These are phyloP conservation scores for Trichoderma sp. DNA, from an alignment of 2,329 filamentous ascomycete genomes.

Conservation along the genomic window DNA sequence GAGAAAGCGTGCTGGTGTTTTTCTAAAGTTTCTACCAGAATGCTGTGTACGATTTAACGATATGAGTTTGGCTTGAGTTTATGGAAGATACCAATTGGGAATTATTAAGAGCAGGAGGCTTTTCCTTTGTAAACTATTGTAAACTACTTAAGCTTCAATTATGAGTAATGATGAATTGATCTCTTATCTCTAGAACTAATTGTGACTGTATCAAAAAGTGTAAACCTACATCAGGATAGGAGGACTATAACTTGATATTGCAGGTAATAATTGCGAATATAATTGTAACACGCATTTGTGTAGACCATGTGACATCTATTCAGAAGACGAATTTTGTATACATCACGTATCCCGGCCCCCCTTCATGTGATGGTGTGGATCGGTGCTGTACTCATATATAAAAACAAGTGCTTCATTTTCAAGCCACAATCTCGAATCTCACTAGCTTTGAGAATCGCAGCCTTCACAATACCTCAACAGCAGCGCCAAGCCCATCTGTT, in stretches of 20 bases:
- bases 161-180: slow-evolving; percentile 4
- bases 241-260: not conserved
- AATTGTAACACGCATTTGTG: not conserved
- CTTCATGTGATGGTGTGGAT: too few relatives aligned
- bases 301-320: too few relatives aligned
- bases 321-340: too few relatives aligned
- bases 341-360: too few relatives aligned
- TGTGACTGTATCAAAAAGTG: not conserved
- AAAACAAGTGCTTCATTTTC: not conserved
- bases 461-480: not conserved
- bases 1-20: not conserved
- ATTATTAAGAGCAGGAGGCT: not conserved
- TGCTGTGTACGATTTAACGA: not conserved
- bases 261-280: not conserved
- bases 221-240: not conserved
- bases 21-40: not conserved
- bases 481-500: not conserved
- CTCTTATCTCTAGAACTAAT: not conserved
- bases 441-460: not conserved
- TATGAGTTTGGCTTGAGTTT: not conserved
- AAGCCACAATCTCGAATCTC: not conserved
- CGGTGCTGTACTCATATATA: too few relatives aligned
- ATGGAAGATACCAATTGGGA: slow-evolving; percentile 11
- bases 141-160: not conserved
- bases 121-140: not conserved